Conservation (phyloP, 2,329 filamentous ascomycete species). For the Monilinia aucupariae region DNA sequence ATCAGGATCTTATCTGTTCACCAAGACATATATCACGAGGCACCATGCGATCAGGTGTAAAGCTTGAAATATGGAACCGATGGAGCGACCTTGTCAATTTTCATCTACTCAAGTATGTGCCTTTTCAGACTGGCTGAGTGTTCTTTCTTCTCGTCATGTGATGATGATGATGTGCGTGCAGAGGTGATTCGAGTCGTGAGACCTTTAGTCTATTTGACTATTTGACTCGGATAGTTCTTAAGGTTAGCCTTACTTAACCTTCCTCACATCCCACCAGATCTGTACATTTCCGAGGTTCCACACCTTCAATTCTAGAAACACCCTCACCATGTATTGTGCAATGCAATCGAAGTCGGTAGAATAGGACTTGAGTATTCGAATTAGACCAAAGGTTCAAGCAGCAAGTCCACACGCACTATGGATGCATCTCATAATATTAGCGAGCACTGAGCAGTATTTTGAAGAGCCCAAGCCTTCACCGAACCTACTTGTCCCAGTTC, state of each 20-base stretch:
- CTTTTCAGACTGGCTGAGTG: no score
- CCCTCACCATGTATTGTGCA: neutral
- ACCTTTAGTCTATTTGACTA: no score
- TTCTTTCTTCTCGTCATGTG: no score
- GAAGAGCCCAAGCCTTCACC: neutral
- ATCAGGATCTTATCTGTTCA: neutral
- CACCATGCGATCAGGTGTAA: neutral
- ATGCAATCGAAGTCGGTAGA: neutral
- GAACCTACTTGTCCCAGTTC: neutral
- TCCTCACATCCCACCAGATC: constrained; percentile 3
- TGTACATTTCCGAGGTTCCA: neutral
- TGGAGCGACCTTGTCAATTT: no score
- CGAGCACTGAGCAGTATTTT: neutral
- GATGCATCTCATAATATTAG: no score
- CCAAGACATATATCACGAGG: constrained; percentile 5
- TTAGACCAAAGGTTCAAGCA: neutral
- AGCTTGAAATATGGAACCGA: neutral
- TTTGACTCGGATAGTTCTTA: neutral
- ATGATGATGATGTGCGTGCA: no score
- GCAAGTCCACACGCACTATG: no score
- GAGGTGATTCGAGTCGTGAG: no score
- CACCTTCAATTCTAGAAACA: neutral
- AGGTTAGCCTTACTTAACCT: no score
- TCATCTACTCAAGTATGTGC: no score
- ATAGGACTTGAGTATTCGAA: neutral